Conservation (phyloP, 2,329 filamentous ascomycete genomes). For the Diaporthe citrichinensis region DNA sequence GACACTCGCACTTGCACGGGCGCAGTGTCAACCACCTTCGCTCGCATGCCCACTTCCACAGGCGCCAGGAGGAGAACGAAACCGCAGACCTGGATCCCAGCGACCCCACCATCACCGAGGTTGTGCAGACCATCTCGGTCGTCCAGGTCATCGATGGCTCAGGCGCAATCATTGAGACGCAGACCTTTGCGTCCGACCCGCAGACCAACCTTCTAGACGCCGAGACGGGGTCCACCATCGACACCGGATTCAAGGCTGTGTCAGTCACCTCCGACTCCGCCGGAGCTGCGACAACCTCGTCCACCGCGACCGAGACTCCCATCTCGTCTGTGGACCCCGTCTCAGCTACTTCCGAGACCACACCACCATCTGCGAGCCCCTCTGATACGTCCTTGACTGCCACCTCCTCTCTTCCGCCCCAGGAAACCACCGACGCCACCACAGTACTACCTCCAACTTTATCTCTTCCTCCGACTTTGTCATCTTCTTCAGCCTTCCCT, state of each 20-base stretch:
- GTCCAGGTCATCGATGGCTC: slow-evolving; percentile 65
- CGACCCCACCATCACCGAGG: slow-evolving; percentile 57
- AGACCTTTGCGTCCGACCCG: slow-evolving; percentile 58
- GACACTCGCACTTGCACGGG: slow-evolving; percentile 48
- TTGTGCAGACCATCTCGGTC: slow-evolving; percentile 70
- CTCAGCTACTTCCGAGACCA: slow-evolving; percentile 36
- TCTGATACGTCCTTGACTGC: slow-evolving; percentile 41
- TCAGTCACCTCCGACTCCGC: slow-evolving; percentile 25
- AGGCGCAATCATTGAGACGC: slow-evolving; percentile 60
- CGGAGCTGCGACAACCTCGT: slow-evolving; percentile 33
- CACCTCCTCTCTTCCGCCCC: slow-evolving; percentile 9
- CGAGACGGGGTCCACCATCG: slow-evolving; percentile 54
- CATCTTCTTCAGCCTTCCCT: slow-evolving; percentile 35
- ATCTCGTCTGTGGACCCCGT: slow-evolving; percentile 35
- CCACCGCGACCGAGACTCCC: slow-evolving; percentile 34
- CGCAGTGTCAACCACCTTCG: slow-evolving; percentile 46
- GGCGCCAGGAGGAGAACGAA: slow-evolving; percentile 46
- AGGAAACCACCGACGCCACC: slow-evolving; percentile 38
- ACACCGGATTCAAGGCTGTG: slow-evolving; percentile 44
- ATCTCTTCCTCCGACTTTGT: slow-evolving; percentile 35
- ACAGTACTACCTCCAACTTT: slow-evolving; percentile 38
- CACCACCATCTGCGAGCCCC: slow-evolving; percentile 38
- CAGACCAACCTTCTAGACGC: slow-evolving; percentile 56
- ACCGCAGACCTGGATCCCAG: slow-evolving; percentile 45
- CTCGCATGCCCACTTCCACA: slow-evolving; percentile 48